Percentiles rank a stretch among this genome's conserved stretches.
These are phyloP conservation scores for Ballota nigra DNA, from an alignment of 257 asterid species.

Conservation along the genomic window DNA sequence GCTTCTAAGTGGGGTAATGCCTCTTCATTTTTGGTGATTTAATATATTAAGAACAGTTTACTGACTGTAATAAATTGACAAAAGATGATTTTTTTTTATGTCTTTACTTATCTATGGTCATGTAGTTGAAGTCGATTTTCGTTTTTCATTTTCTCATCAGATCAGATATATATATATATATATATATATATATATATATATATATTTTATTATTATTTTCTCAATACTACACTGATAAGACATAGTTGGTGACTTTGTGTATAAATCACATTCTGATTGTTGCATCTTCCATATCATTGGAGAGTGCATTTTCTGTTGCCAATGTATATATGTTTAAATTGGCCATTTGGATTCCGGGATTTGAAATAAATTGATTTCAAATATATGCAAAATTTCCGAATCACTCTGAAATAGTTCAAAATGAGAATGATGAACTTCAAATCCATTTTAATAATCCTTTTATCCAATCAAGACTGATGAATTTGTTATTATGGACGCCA, in stretches of 20 bases:
- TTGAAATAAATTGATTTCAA: neutral
- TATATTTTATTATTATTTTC: no score
- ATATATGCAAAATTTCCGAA: neutral
- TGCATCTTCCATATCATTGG: neutral
- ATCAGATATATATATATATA: no score
- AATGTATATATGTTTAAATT: neutral
- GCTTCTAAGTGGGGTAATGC: constrained; percentile 73
- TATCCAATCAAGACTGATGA: neutral
- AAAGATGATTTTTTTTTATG: neutral
- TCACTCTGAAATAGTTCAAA: neutral
- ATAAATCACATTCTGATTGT: neutral
- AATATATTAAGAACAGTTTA: neutral
- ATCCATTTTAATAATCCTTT: neutral
- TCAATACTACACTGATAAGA: neutral
- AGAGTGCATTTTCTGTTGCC: neutral
- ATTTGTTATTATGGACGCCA: neutral
- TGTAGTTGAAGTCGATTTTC: neutral
- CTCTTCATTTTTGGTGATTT: constrained; percentile 17
- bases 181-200: no score
- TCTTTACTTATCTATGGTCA: neutral
- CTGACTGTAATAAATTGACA: neutral
- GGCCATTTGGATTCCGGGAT: neutral
- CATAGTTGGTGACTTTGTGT: no score
- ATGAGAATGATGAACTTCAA: neutral
- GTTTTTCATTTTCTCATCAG: neutral